Conservation (phyloP, 2,329 filamentous ascomycete species). For the Magnaporthiopsis incrustans region DNA sequence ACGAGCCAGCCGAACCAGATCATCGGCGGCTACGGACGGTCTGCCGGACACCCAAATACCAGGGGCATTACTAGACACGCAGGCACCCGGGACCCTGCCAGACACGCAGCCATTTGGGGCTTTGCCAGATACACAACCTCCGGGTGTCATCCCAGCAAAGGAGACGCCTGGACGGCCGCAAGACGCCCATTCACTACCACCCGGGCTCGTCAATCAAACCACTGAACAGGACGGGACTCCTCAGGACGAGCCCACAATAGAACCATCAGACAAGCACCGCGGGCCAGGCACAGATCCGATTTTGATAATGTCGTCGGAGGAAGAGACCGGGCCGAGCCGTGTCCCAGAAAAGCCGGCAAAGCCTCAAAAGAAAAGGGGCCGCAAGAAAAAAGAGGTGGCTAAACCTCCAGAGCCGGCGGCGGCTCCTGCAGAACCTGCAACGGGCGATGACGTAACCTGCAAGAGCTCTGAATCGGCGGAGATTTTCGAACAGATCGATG, state of each 20-base stretch:
- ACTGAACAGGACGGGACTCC: not conserved
- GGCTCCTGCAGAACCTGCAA: not conserved
- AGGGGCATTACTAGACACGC: too few species aligned
- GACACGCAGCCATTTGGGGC: not conserved
- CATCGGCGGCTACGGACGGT: constrained; percentile 9
- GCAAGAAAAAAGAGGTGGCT: constrained; percentile 18
- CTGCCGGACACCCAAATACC: not conserved
- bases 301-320: constrained; percentile 8
- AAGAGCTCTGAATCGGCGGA: not conserved
- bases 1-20: constrained; percentile 12
- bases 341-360: constrained; percentile 5
- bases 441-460: not conserved
- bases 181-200: constrained; percentile 1
- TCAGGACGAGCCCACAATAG: not conserved
- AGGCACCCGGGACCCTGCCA: not conserved
- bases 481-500: not conserved
- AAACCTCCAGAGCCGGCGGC: not conserved
- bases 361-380: constrained; percentile 21
- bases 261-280: not conserved
- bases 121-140: constrained; percentile 2
- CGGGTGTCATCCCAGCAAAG: not conserved
- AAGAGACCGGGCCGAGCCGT: not conserved
- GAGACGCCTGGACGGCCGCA: too few species aligned
- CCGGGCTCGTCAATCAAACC: not conserved
- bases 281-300: constrained; percentile 3